These are phyloP conservation scores for Trichomonascus vanleenenianus DNA, from an alignment of 805 yeast genomes.

Conservation along the genomic window DNA sequence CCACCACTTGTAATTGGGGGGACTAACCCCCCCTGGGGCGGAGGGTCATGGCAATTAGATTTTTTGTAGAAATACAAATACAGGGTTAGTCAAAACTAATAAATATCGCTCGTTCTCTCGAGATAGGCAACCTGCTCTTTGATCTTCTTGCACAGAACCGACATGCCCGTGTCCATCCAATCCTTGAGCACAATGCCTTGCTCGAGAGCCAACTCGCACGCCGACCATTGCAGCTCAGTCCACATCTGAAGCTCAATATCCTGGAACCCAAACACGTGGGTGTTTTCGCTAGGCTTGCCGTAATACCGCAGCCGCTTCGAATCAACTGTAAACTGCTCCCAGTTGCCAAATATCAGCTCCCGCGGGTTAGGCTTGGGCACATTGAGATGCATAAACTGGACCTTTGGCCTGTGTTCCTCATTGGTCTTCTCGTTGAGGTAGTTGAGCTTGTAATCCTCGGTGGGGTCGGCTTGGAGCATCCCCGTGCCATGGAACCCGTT, in stretches of 20 bases:
- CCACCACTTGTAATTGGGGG: no score
- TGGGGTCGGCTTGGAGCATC: slow-evolving; percentile 70
- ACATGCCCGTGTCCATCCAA: slow-evolving; percentile 12
- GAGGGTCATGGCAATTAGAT: no score
- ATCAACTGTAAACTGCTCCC: slow-evolving; percentile 13
- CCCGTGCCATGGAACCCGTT: slow-evolving; percentile 51
- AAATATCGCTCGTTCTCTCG: slow-evolving; percentile 1
- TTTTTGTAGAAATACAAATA: no score
- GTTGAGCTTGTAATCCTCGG: slow-evolving; percentile 40
- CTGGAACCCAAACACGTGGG: slow-evolving; percentile 3
- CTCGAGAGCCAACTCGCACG: slow-evolving; percentile 8
- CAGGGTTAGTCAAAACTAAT: no score
- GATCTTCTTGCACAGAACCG: slow-evolving; percentile 10
- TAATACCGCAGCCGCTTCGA: slow-evolving; percentile 48
- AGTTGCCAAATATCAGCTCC: slow-evolving; percentile 25
- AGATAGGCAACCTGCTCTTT: slow-evolving; percentile 8
- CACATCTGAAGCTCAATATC: slow-evolving; percentile 14
- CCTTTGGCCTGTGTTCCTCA: slow-evolving; percentile 1
- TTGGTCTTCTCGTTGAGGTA: slow-evolving; percentile 7
- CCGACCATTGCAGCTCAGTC: slow-evolving; percentile 14
- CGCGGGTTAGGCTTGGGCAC: slow-evolving; percentile 62
- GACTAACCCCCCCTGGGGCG: no score
- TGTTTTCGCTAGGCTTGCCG: slow-evolving; percentile 35
- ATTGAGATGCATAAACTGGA: slow-evolving; percentile 55
- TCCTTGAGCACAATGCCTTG: slow-evolving; percentile 8